A percentile compares a stretch with the other conserved stretches of the same genome.
Evolutionary conservation across 2,329 filamentous ascomycete genomes (phyloP).

Genomic region (Claviceps pusilla): DNA sequence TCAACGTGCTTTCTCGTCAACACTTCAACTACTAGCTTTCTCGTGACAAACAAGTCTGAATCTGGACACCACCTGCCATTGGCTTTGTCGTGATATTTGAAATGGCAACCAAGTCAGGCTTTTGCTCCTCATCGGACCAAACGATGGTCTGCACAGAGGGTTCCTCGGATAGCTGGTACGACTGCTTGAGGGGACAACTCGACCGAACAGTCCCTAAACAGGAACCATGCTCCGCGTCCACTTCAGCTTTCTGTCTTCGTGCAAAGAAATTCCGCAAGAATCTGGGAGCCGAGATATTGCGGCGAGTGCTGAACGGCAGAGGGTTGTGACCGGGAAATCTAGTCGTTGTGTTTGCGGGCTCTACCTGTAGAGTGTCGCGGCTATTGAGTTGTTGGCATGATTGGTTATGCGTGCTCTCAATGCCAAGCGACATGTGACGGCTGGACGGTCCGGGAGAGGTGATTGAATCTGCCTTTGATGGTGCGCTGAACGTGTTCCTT

Average conservation of each 20-base stretch:
- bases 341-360: neutral
- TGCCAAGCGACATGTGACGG: conserved; percentile 9
- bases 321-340: conserved; percentile 13
- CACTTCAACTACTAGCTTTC: neutral
- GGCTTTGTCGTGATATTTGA: neutral
- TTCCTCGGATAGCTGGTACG: conserved; percentile 2
- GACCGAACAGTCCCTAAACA: neutral
- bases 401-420: conserved; percentile 5
- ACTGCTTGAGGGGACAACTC: neutral
- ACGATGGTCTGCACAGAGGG: conserved; percentile 13
- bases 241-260: neutral
- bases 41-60: conserved; percentile 2
- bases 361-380: neutral
- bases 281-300: conserved; percentile 13
- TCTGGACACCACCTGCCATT: neutral
- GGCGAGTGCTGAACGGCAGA: conserved; percentile 20
- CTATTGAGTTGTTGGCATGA: conserved; percentile 5
- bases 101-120: neutral
- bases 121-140: conserved; percentile 14
- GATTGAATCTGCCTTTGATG: conserved; percentile 1
- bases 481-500: neutral
- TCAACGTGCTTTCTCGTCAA: neutral
- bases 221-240: neutral
- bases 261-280: conserved; percentile 10
- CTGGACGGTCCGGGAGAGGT: conserved; percentile 9